Percentiles rank a stretch among this genome's conserved stretches.
Conservation (phyloP, 1,284 basidiomycete genomes). For the Sanguinoderma infundibulare region DNA sequence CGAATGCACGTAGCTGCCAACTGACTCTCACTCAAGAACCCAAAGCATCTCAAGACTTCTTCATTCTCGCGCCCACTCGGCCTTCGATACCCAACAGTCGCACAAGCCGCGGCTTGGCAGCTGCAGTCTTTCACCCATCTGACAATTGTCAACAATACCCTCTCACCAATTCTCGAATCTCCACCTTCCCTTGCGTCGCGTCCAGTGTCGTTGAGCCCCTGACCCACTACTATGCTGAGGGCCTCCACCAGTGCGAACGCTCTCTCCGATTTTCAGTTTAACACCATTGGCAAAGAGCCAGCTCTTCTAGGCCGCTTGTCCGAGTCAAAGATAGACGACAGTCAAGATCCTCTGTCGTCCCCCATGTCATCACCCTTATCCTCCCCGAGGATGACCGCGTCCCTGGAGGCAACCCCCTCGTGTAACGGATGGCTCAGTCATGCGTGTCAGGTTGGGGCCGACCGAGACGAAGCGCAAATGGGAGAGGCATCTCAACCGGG, state of each 20-base stretch:
- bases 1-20: background rate
- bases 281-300: constrained; percentile 28
- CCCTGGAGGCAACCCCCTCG: background rate
- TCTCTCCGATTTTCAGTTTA: constrained; percentile 27
- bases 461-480: background rate
- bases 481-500: background rate
- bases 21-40: background rate
- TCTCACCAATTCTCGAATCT: background rate
- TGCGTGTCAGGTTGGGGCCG: constrained; percentile 4
- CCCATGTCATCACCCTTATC: constrained; percentile 17
- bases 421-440: background rate
- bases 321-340: constrained; percentile 7
- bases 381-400: constrained; percentile 5
- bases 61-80: background rate
- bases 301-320: constrained; percentile 24
- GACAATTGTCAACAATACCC: background rate
- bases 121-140: background rate
- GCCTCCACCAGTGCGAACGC: constrained; percentile 4
- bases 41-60: background rate
- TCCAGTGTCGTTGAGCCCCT: background rate
- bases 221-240: constrained; percentile 5
- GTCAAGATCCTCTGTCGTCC: constrained; percentile 13
- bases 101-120: background rate
- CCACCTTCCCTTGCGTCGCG: background rate
- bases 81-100: background rate